Evolutionary conservation across 1,139 yeast species (phyloP).

Genomic region (Pichiaceae sp.): DNA sequence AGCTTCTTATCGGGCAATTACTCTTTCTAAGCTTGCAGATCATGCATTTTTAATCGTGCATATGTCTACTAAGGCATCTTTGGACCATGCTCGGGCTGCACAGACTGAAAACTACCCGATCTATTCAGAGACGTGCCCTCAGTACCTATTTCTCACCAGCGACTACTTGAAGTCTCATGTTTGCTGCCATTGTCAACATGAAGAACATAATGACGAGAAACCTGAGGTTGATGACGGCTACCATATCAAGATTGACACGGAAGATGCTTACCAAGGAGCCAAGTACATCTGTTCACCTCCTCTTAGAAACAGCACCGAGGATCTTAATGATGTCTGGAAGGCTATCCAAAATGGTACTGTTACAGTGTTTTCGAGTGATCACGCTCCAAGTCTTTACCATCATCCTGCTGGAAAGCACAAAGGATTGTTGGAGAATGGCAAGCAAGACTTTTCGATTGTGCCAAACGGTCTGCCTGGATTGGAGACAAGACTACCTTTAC

Average conservation of each 20-base stretch:
- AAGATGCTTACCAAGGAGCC: constrained; percentile 32
- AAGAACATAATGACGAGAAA: background rate
- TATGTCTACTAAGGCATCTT: constrained; percentile 36
- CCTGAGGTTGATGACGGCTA: background rate
- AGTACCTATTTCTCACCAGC: constrained; percentile 34
- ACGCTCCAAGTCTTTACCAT: constrained; percentile 36
- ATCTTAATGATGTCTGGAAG: constrained; percentile 36
- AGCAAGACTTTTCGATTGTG: constrained; percentile 30
- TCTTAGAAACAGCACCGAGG: constrained; percentile 28
- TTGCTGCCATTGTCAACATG: background rate
- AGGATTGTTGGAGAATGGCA: constrained; percentile 27
- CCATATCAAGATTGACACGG: constrained; percentile 8
- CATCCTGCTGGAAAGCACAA: constrained; percentile 30
- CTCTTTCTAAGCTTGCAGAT: constrained; percentile 21
- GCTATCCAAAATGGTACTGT: constrained; percentile 38
- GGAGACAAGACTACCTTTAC: constrained; percentile 33
- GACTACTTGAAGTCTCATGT: constrained; percentile 27
- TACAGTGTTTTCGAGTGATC: constrained; percentile 38
- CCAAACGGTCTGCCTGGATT: constrained; percentile 38
- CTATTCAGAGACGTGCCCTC: constrained; percentile 43
- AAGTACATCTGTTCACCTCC: constrained; percentile 44
- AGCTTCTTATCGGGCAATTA: constrained; percentile 39
- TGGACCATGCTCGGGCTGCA: constrained; percentile 32
- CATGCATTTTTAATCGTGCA: constrained; percentile 38
- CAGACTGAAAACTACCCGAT: constrained; percentile 32